Percentiles rank a stretch among this genome's conserved stretches.
phyloP scores from a whole-genome alignment of 495 filamentous ascomycete genomes.

The Penicillium nucicola region DNA sequence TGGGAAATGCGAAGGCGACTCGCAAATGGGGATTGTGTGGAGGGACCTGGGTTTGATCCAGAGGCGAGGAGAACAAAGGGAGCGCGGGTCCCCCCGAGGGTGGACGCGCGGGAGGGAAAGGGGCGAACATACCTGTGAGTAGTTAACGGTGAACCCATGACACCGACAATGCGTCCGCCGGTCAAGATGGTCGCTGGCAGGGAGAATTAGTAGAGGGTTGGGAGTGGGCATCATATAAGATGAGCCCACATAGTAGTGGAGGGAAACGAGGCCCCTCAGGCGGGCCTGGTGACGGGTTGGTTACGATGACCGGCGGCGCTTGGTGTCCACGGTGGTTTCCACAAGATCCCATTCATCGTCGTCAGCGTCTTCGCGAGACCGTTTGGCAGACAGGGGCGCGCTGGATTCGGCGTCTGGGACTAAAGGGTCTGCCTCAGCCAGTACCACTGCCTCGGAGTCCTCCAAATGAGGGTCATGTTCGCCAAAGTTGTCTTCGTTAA shows the following conservation, averaged over 20 bases:
- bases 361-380: conserved; percentile 32
- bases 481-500: conserved; percentile 21
- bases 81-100: not conserved
- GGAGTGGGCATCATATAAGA: not conserved
- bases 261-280: not conserved
- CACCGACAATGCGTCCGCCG: not conserved
- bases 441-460: conserved; percentile 14
- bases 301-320: conserved; percentile 30
- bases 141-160: not conserved
- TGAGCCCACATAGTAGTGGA: not conserved
- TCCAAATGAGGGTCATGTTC: conserved; percentile 18
- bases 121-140: conserved; percentile 19
- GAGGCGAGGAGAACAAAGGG: not conserved
- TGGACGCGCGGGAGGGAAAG: not conserved
- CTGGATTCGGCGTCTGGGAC: conserved; percentile 16
- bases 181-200: conserved; percentile 13
- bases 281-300: not conserved
- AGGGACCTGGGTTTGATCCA: not conserved
- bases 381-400: conserved; percentile 22
- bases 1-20: not conserved
- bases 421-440: conserved; percentile 19
- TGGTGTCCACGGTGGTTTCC: conserved; percentile 19
- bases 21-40: not conserved
- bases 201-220: conserved; percentile 10
- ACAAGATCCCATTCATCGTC: conserved; percentile 28